phyloP scores from a whole-genome alignment of 441 rosid genomes.

The Pelargonium fulgidum region DNA sequence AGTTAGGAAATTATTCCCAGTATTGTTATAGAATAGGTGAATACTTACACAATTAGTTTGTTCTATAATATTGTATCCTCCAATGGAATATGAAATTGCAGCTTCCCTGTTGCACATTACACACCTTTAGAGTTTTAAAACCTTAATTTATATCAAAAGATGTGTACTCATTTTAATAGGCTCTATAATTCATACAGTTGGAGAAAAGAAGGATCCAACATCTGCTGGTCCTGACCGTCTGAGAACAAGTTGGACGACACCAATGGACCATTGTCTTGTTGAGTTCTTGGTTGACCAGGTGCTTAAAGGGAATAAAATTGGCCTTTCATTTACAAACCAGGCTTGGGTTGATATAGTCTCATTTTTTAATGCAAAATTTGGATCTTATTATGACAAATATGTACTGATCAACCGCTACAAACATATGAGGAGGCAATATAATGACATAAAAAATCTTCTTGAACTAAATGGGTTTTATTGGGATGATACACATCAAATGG shows the following conservation, averaged over 20 bases:
- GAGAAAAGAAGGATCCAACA: slow-evolving; percentile 21
- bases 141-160: background rate
- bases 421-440: slow-evolving; percentile 35
- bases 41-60: too few species aligned
- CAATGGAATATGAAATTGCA: too few species aligned
- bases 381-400: slow-evolving; percentile 23
- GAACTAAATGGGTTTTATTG: slow-evolving; percentile 42
- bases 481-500: slow-evolving; percentile 44
- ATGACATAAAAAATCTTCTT: slow-evolving; percentile 31
- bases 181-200: slow-evolving; percentile 28
- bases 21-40: background rate
- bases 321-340: slow-evolving; percentile 28
- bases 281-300: slow-evolving; percentile 44
- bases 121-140: background rate
- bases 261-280: slow-evolving; percentile 36
- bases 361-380: slow-evolving; percentile 29
- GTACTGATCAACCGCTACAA: slow-evolving; percentile 28
- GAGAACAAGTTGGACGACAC: slow-evolving; percentile 27
- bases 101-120: too few species aligned
- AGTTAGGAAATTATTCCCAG: slow-evolving; percentile 1
- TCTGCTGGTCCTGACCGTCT: slow-evolving; percentile 20
- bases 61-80: too few species aligned
- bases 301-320: slow-evolving; percentile 43
- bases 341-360: slow-evolving; percentile 36
- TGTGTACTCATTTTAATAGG: slow-evolving; percentile 9